Evolutionary conservation across 2,329 filamentous ascomycete genomes (phyloP), one percentile per base, ranked within the genome.

Genomic region (Diaporthe helianthi): DNA sequence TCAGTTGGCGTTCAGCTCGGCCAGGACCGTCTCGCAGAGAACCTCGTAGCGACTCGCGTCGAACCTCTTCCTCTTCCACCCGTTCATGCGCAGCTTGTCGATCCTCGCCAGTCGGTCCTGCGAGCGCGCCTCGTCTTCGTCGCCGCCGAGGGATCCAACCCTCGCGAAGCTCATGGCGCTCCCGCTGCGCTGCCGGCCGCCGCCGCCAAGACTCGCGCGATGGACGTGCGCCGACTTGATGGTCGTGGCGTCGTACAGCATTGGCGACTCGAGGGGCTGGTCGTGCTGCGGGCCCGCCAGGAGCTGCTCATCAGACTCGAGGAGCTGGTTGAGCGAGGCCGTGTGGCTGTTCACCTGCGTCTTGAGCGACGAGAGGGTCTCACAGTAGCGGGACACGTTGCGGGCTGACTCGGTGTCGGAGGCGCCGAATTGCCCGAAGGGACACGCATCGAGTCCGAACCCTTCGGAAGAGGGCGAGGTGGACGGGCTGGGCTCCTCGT

Each of bases 51-150:
- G 81, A 53, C 79, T 76, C 7, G 79, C 78, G 71, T 89, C 84
- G 72, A 89, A 89, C 26, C 87, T 83, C 72, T 83, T 83, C 33
- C 87, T 79, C 74, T 82, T 82, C 87, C 87, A 89, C 2, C 86
- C 86, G 61, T 74, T 80, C n/a, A 82, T 82, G 24, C 85, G 83
- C 13, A 89, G 77, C 12, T 83, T 81, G 77, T 87, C 85, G 72
- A 89, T 88, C 29, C 87, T 82, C 8, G 83, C 80, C 69, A 81
- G 79, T 3, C 87, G 77, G 41, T 86, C 84, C 22, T 81, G 73
- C 2, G 74, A 73, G 22, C 79, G 79, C 66, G 79, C 72, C 65
- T 81, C 80, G 51, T 74, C 78, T 26, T 65, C 67, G 36, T 74
- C 78, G 29, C 63, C 67, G 36, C 36, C 69, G 19, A 65, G 71